phyloP scores from a whole-genome alignment of 495 filamentous ascomycete genomes.

The Podospora tetraspora region DNA sequence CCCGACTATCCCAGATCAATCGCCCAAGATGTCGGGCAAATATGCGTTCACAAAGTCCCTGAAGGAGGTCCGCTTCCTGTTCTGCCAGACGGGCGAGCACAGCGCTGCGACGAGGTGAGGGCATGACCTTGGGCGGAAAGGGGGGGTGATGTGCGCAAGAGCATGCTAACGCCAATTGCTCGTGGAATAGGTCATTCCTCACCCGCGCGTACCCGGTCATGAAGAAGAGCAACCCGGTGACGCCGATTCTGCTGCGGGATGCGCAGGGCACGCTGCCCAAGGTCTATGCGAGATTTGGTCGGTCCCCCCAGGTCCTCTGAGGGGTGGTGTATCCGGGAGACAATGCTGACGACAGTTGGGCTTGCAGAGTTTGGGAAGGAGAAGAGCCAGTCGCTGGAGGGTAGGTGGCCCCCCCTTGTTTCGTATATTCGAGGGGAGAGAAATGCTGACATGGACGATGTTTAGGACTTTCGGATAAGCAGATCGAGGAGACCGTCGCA shows the following conservation, averaged over 20 bases:
- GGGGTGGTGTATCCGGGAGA: neutral
- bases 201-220: constrained; percentile 91
- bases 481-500: constrained; percentile 86
- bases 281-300: constrained; percentile 92
- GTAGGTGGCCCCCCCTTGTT: constrained; percentile 40
- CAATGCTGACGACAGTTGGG: neutral
- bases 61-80: constrained; percentile 94
- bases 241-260: constrained; percentile 90
- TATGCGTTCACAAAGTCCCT: constrained; percentile 82
- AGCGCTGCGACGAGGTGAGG: constrained; percentile 78
- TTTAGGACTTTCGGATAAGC: constrained; percentile 77
- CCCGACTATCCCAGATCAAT: constrained; percentile 1
- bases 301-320: constrained; percentile 25
- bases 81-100: constrained; percentile 88
- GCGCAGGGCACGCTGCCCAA: constrained; percentile 73
- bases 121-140: neutral
- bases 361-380: constrained; percentile 76
- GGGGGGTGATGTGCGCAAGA: neutral
- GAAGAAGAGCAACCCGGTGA: constrained; percentile 98
- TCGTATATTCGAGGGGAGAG: neutral
- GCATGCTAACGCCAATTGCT: neutral
- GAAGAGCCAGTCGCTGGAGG: constrained; percentile 74
- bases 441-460: neutral
- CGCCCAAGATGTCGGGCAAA: constrained; percentile 73
- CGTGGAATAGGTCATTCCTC: constrained; percentile 72